These are phyloP conservation scores for Parastagonospora avenae DNA, from an alignment of 2,329 filamentous ascomycete species.

Conservation along the genomic window DNA sequence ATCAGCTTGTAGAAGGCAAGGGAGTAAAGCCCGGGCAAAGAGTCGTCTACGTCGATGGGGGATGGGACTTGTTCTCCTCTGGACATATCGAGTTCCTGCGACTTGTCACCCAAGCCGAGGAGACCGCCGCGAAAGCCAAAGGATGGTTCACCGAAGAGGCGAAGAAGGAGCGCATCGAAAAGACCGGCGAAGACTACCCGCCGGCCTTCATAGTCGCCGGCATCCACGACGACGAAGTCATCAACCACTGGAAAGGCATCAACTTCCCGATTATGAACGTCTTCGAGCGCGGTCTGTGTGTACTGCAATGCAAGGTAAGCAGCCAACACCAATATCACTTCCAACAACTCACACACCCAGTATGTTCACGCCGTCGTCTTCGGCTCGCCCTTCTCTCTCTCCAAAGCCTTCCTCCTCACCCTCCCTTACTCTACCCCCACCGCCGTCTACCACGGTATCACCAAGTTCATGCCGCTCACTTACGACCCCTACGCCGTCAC, in stretches of 20 bases:
- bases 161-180: conserved; percentile 65
- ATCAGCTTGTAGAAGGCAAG: conserved; percentile 71
- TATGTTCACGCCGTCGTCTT: conserved; percentile 89
- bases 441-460: conserved; percentile 95
- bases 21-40: conserved; percentile 76
- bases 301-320: conserved; percentile 86
- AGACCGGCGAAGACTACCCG: conserved; percentile 72
- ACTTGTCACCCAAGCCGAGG: conserved; percentile 74
- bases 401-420: conserved; percentile 72
- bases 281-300: conserved; percentile 92
- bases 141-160: conserved; percentile 77
- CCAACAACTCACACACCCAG: conserved; percentile 50
- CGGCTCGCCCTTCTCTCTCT: conserved; percentile 85
- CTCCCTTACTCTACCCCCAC: conserved; percentile 73
- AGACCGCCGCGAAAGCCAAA: conserved; percentile 66
- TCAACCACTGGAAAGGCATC: conserved; percentile 94
- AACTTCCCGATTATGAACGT: conserved; percentile 99
- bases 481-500: conserved; percentile 71
- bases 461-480: conserved; percentile 77
- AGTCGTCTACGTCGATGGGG: conserved; percentile 93
- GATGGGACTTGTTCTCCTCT: conserved; percentile 94
- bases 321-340: conserved; percentile 1
- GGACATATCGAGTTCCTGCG: conserved; percentile 96
- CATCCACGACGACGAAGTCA: conserved; percentile 91
- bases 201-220: conserved; percentile 90